Percentiles rank a stretch among this genome's conserved stretches.
phyloP scores from a whole-genome alignment of 2,329 filamentous ascomycete species.

The Alternaria triticina region DNA sequence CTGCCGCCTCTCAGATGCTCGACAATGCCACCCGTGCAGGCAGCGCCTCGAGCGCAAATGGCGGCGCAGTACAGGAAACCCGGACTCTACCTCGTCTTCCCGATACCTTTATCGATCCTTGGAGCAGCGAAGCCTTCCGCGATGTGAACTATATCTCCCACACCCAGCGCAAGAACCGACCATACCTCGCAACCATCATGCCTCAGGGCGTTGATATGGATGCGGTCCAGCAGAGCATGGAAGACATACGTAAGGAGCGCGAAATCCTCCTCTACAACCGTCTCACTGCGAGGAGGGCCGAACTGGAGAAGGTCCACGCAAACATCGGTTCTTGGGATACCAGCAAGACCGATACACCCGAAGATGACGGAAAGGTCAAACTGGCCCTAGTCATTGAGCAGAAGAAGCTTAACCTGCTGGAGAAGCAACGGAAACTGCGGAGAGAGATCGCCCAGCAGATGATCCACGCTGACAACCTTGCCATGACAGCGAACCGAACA shows the following conservation, averaged over 20 bases:
- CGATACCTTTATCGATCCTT: slow-evolving; percentile 60
- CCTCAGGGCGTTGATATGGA: slow-evolving; percentile 88
- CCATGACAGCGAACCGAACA: slow-evolving; percentile 93
- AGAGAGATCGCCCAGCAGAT: slow-evolving; percentile 89
- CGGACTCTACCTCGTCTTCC: slow-evolving; percentile 48
- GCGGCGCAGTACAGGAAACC: slow-evolving; percentile 44
- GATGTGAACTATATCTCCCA: slow-evolving; percentile 83
- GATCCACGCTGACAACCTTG: slow-evolving; percentile 93
- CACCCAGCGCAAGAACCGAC: slow-evolving; percentile 73
- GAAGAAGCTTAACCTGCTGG: slow-evolving; percentile 86
- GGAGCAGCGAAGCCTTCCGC: slow-evolving; percentile 52
- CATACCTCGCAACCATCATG: slow-evolving; percentile 85
- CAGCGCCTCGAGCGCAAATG: slow-evolving; percentile 46
- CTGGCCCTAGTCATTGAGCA: slow-evolving; percentile 92
- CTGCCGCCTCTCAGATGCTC: slow-evolving; percentile 57
- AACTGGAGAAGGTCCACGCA: slow-evolving; percentile 82
- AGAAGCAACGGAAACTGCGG: slow-evolving; percentile 84
- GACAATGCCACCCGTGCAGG: slow-evolving; percentile 56
- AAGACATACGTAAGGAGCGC: slow-evolving; percentile 77
- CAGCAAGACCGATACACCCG: slow-evolving; percentile 68
- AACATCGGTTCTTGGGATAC: slow-evolving; percentile 90
- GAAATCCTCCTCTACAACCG: slow-evolving; percentile 90
- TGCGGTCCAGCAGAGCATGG: slow-evolving; percentile 49
- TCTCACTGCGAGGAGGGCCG: slow-evolving; percentile 81
- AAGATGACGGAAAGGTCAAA: slow-evolving; percentile 79